Conservation (phyloP, 306 rosid genomes). For the Fagus crenata region DNA sequence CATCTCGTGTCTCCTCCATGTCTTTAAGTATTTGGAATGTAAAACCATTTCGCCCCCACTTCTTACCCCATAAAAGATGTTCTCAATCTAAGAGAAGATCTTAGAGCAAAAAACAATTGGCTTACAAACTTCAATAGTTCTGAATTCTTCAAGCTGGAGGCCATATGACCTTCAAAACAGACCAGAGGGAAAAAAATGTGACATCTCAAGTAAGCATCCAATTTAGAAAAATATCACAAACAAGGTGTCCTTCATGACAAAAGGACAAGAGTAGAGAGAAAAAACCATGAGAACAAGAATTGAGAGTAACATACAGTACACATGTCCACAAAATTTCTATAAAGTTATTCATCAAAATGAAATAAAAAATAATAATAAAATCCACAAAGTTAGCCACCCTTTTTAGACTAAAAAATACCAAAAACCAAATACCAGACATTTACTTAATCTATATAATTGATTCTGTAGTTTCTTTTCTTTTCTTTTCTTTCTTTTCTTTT, state of each 20-base stretch:
- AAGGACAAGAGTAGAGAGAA: neutral
- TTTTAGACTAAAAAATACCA: neutral
- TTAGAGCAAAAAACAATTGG: slow-evolving; percentile 38
- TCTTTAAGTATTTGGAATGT: slow-evolving; percentile 55
- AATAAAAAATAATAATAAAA: too few relatives aligned
- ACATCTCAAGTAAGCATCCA: slow-evolving; percentile 14
- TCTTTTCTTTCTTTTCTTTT: too few relatives aligned
- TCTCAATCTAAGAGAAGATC: slow-evolving; percentile 41
- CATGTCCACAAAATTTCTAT: neutral
- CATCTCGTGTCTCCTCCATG: slow-evolving; percentile 95
- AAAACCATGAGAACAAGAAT: neutral
- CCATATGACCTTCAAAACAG: slow-evolving; percentile 59
- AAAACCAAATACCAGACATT: neutral
- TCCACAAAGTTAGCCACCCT: neutral
- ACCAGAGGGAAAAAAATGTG: slow-evolving; percentile 24
- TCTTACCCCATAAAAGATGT: slow-evolving; percentile 64
- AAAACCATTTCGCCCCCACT: slow-evolving; percentile 84
- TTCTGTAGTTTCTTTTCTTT: neutral
- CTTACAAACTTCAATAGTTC: slow-evolving; percentile 36
- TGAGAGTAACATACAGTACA: neutral
- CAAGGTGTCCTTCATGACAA: neutral
- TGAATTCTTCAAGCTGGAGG: slow-evolving; percentile 67
- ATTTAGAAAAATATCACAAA: slow-evolving; percentile 2
- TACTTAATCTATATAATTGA: neutral
- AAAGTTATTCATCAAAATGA: too few relatives aligned